Conservation (phyloP, 2,329 filamentous ascomycete genomes). For the Fusarium sp. region DNA sequence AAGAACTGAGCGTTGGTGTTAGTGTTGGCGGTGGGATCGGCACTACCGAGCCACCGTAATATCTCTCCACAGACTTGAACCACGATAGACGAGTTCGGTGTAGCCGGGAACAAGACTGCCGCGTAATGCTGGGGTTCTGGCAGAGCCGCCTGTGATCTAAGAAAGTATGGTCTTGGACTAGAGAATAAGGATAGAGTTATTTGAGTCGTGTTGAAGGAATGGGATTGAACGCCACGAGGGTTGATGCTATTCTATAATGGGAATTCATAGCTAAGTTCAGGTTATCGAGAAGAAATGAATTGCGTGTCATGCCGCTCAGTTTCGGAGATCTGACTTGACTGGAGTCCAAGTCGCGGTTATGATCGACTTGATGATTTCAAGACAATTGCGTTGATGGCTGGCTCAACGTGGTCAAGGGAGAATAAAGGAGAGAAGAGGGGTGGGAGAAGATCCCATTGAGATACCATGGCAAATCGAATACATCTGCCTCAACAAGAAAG, state of each 20-base stretch:
- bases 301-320: slow-evolving; percentile 21
- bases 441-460: background rate
- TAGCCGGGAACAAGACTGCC: slow-evolving; percentile 27
- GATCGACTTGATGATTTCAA: slow-evolving; percentile 14
- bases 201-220: slow-evolving; percentile 25
- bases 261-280: background rate
- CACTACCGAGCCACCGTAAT: slow-evolving; percentile 18
- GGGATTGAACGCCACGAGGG: slow-evolving; percentile 22
- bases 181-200: slow-evolving; percentile 13
- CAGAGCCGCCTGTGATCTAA: slow-evolving; percentile 7
- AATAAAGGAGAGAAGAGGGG: slow-evolving; percentile 12
- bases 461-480: background rate
- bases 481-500: background rate
- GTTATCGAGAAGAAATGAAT: slow-evolving; percentile 4
- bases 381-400: slow-evolving; percentile 26
- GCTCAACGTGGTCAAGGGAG: slow-evolving; percentile 9
- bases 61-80: slow-evolving; percentile 8
- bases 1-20: background rate
- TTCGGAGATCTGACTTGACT: slow-evolving; percentile 17
- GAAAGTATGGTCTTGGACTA: slow-evolving; percentile 10
- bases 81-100: slow-evolving; percentile 36
- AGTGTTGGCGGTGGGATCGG: slow-evolving; percentile 6
- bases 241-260: background rate
- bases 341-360: background rate
- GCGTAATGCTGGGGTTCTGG: slow-evolving; percentile 13